Base-by-base conservation (phyloP, 805 yeast genomes). In the Saccharomycopsis fermentans region DNA sequence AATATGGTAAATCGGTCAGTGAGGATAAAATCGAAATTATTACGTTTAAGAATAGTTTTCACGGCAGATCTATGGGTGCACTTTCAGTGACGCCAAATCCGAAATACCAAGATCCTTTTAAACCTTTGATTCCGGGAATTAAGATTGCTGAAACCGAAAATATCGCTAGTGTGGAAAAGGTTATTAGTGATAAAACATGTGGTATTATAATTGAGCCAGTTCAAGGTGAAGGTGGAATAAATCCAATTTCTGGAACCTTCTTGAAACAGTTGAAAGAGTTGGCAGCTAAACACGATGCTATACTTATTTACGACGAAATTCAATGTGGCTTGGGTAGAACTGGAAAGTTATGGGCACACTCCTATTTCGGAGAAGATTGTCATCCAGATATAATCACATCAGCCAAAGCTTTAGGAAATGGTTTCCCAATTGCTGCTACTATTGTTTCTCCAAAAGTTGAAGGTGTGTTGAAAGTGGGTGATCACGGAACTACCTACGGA, bases 171-270 rank as follows among this genome's bases (percentile, higher is more conserved):
- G 84, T 90, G 11, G 77, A 81, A 63, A 67, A 71, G 6, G 69
- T 80, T 48, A 65, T 75, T 57, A 68, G 69, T 55, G 64, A 73
- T 6, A 70, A 73, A 51, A 77, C 77, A 43, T 89, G 96, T 65
- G 99, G 91, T 57, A 94, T 94, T 34, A 94, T 94, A 58, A 84
- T 94, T 40, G 99, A 94, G 73, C 99, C 99, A 24, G 85, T 94
- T 60, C 99, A 94, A 75, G 99, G 98, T 65, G 99, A 92, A 74
- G 98, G 99, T 59, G 99, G 99, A 59, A 84, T 92, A 19, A 82
- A 83, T 67, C 82, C 85, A 21, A 80, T 89, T 59, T 76, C 80
- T 40, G 64, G 72, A 0, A 87, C 83, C 50, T 90, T 88, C 68
- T 76, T 92, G 62, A 68, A 76, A 3, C 82, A 81, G 55, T 74